Evolutionary conservation across 2,329 filamentous ascomycete genomes (phyloP).

Genomic region (Tricladium varicosporioides): DNA sequence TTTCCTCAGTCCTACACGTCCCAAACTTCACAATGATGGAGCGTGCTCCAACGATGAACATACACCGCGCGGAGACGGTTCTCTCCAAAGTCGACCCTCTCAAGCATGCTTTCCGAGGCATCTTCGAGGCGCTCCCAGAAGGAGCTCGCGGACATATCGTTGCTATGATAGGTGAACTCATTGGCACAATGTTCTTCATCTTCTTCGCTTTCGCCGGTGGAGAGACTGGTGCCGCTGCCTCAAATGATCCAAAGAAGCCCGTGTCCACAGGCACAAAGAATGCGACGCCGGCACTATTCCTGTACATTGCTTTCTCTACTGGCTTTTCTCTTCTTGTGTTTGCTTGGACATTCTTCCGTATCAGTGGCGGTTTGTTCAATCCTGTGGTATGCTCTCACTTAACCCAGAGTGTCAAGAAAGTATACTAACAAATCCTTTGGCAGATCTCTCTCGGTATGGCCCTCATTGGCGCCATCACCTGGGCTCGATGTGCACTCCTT

Average conservation of each 20-base stretch:
- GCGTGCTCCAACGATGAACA: slow-evolving; percentile 8
- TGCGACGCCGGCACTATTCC: slow-evolving; percentile 13
- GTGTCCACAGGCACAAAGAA: slow-evolving; percentile 16
- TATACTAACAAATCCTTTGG: background rate
- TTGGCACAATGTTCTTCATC: slow-evolving; percentile 45
- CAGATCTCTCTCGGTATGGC: slow-evolving; percentile 39
- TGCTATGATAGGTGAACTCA: slow-evolving; percentile 47
- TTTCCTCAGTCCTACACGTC: background rate
- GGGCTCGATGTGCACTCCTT: slow-evolving; percentile 33
- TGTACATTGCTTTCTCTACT: slow-evolving; percentile 32
- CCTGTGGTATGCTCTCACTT: slow-evolving; percentile 38
- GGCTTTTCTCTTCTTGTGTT: slow-evolving; percentile 43
- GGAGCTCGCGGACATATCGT: slow-evolving; percentile 43
- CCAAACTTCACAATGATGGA: background rate
- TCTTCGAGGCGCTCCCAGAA: slow-evolving; percentile 4
- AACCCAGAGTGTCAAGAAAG: no score
- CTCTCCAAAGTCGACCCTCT: slow-evolving; percentile 4
- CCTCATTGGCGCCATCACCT: slow-evolving; percentile 37
- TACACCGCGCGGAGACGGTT: background rate
- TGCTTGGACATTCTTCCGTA: slow-evolving; percentile 52
- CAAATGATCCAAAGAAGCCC: slow-evolving; percentile 32
- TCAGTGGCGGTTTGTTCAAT: slow-evolving; percentile 51
- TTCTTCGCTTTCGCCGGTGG: slow-evolving; percentile 32
- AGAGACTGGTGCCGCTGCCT: slow-evolving; percentile 27
- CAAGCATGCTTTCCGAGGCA: slow-evolving; percentile 4